phyloP scores from a whole-genome alignment of 345 rosid species.

The Euphorbia peplus region DNA sequence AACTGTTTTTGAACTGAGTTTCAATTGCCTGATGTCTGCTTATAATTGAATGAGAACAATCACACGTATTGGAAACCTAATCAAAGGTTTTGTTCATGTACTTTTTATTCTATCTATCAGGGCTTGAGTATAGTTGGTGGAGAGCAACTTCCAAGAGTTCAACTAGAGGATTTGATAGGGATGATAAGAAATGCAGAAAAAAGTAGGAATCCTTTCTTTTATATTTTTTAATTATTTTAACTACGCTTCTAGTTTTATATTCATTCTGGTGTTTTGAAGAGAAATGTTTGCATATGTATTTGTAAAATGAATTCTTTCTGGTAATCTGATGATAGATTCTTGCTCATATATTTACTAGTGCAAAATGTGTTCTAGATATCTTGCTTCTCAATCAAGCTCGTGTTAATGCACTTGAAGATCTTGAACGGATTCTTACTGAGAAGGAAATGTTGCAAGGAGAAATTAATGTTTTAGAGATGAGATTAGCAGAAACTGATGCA shows the following conservation, averaged over 20 bases:
- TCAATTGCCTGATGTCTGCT: not conserved
- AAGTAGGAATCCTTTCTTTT: conserved; percentile 43
- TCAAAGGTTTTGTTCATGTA: not conserved
- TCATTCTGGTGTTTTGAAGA: conserved; percentile 2
- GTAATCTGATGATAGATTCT: not conserved
- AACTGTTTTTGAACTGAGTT: not conserved
- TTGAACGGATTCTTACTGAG: conserved; percentile 58
- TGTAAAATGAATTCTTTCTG: not conserved
- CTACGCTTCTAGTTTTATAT: not conserved
- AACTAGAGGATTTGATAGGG: conserved; percentile 57
- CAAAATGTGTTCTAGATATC: conserved; percentile 50
- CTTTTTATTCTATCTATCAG: conserved; percentile 31
- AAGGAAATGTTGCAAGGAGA: conserved; percentile 77
- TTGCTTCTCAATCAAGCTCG: conserved; percentile 83
- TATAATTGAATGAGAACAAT: not conserved
- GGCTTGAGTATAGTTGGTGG: conserved; percentile 42
- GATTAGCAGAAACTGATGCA: conserved; percentile 86
- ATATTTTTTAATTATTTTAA: conserved; percentile 8
- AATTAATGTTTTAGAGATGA: conserved; percentile 62
- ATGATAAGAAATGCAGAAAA: conserved; percentile 84
- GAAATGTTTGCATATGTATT: not conserved
- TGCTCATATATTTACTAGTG: conserved; percentile 5
- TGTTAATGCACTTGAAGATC: conserved; percentile 68
- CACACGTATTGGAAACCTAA: not conserved
- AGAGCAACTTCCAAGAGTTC: conserved; percentile 44